Conservation (phyloP, 192 early-diverging fungal species). For the Polychytrium aggregatum region DNA sequence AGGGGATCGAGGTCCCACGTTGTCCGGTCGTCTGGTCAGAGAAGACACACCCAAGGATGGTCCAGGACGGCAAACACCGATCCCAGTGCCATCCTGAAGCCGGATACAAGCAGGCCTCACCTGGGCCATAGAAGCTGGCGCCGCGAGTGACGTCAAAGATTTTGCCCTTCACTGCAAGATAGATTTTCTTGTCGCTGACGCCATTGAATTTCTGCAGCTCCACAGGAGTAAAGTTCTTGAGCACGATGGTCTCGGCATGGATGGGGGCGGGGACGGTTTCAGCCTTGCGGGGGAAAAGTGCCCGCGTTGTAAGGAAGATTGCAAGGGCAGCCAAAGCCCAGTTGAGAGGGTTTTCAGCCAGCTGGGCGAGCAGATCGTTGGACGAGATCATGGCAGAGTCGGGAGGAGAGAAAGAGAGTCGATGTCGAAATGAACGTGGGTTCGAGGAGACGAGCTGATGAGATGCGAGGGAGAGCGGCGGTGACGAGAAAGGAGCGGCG, state of each 20-base stretch:
- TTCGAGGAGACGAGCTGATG: no score
- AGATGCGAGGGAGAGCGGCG: no score
- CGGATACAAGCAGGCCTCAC: conserved; percentile 24
- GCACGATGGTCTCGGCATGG: conserved; percentile 52
- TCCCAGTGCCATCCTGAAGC: no score
- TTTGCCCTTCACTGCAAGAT: conserved; percentile 70
- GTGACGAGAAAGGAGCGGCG: no score
- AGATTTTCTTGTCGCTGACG: conserved; percentile 36
- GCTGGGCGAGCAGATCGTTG: conserved; percentile 5
- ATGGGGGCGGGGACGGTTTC: no score
- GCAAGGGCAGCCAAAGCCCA: conserved; percentile 52
- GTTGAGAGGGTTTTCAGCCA: conserved; percentile 48
- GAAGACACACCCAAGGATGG: no score
- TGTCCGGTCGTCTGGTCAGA: no score
- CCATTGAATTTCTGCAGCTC: conserved; percentile 70
- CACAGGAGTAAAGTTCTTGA: conserved; percentile 66
- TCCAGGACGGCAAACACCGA: no score
- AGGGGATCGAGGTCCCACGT: no score
- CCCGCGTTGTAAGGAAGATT: conserved; percentile 32
- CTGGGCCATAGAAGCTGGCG: conserved; percentile 82
- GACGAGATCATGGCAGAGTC: no score
- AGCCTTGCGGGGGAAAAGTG: conserved; percentile 9
- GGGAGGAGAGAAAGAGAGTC: no score
- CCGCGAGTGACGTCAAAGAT: conserved; percentile 85
- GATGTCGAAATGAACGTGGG: no score